Evolutionary conservation across 2,329 filamentous ascomycete species (phyloP).

Genomic region (Herpotrichia juniperi): DNA sequence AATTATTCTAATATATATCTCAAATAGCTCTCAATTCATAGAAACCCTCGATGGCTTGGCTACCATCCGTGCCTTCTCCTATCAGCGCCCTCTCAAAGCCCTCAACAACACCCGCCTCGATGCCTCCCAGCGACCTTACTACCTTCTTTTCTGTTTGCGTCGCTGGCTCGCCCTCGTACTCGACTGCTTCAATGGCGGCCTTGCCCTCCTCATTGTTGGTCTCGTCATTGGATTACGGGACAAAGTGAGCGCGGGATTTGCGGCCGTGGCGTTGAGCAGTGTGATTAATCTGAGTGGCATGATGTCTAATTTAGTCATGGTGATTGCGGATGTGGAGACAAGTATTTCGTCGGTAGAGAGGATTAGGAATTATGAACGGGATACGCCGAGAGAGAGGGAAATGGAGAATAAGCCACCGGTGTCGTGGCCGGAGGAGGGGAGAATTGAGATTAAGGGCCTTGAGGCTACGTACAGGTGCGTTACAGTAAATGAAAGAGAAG

Average conservation of each 20-base stretch:
- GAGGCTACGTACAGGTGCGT: neutral
- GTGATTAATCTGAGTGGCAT: conserved; percentile 56
- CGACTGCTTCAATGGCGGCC: conserved; percentile 32
- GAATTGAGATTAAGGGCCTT: neutral
- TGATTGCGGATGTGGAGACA: conserved; percentile 62
- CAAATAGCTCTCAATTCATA: conserved; percentile 43
- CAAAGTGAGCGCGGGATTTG: conserved; percentile 49
- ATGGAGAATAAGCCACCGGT: neutral
- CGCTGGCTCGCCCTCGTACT: conserved; percentile 30
- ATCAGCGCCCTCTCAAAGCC: conserved; percentile 24
- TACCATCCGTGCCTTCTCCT: conserved; percentile 55
- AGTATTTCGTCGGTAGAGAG: conserved; percentile 59
- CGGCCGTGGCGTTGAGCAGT: conserved; percentile 57
- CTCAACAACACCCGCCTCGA: conserved; percentile 23
- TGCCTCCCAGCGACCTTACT: conserved; percentile 43
- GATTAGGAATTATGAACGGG: conserved; percentile 53
- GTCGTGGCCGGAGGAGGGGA: neutral
- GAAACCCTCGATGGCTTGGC: conserved; percentile 52
- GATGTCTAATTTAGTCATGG: conserved; percentile 51
- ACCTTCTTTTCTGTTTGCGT: conserved; percentile 37
- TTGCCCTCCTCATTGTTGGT: conserved; percentile 32
- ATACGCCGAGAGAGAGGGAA: conserved; percentile 28
- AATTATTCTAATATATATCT: no score
- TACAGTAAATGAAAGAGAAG: no score
- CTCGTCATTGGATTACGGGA: conserved; percentile 34